Conservation (phyloP, 164 flowering plant genomes). For the Tinospora cordifolia region DNA sequence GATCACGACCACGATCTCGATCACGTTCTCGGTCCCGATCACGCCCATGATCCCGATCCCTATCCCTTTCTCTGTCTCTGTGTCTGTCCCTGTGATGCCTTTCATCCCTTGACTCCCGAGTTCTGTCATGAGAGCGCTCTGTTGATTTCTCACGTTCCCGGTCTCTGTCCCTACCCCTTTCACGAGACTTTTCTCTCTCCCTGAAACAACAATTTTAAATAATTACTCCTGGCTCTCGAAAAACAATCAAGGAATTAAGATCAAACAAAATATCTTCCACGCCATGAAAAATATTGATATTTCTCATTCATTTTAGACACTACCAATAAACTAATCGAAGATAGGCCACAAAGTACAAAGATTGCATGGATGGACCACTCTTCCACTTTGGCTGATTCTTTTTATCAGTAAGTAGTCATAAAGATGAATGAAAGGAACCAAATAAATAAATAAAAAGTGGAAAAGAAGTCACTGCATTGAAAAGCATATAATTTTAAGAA, state of each 20-base stretch:
- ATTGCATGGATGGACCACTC: too few relatives aligned
- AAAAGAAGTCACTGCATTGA: too few relatives aligned
- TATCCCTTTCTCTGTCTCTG: conserved; percentile 56
- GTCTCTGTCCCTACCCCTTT: conserved; percentile 71
- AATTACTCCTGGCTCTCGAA: neutral
- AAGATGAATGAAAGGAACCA: too few relatives aligned
- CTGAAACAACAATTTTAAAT: conserved; percentile 24
- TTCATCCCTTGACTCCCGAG: conserved; percentile 64
- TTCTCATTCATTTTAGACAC: too few relatives aligned
- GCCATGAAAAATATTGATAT: too few relatives aligned
- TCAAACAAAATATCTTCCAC: neutral
- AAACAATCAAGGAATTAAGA: neutral
- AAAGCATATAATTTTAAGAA: too few relatives aligned
- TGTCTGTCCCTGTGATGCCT: conserved; percentile 68
- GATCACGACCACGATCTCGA: conserved; percentile 42
- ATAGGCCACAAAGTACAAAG: too few relatives aligned
- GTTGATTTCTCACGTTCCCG: conserved; percentile 65
- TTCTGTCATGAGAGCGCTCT: conserved; percentile 64
- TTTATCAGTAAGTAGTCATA: too few relatives aligned
- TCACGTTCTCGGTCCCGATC: conserved; percentile 46
- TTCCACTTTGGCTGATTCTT: too few relatives aligned
- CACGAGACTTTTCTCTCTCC: conserved; percentile 86
- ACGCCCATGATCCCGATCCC: conserved; percentile 46
- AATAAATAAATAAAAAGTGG: too few relatives aligned
- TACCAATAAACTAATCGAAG: too few relatives aligned